Evolutionary conservation across 2,329 filamentous ascomycete species (phyloP).

Genomic region (Zymoseptoria passerinii): DNA sequence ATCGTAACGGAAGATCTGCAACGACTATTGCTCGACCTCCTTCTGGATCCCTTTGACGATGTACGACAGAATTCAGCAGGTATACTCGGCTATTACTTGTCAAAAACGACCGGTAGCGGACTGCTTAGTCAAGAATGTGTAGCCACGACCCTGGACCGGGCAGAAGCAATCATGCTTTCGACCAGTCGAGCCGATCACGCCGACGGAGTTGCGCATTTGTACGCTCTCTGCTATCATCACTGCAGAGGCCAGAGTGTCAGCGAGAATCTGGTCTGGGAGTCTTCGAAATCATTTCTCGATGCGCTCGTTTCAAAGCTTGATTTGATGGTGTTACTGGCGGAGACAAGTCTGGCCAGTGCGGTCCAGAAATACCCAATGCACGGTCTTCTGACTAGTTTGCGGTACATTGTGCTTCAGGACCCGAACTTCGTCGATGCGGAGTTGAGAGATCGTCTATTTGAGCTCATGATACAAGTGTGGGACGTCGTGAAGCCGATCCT

Average conservation of each 20-base stretch:
- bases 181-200: slow-evolving; percentile 87
- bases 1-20: slow-evolving; percentile 41
- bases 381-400: slow-evolving; percentile 28
- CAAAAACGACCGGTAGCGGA: not conserved
- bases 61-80: slow-evolving; percentile 54
- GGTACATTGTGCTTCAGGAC: slow-evolving; percentile 28
- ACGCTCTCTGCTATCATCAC: slow-evolving; percentile 54
- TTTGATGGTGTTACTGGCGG: slow-evolving; percentile 54
- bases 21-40: slow-evolving; percentile 63
- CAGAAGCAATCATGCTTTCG: slow-evolving; percentile 50
- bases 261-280: slow-evolving; percentile 14
- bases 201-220: slow-evolving; percentile 75
- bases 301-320: slow-evolving; percentile 55
- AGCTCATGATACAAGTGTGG: slow-evolving; percentile 66
- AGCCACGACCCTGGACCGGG: slow-evolving; percentile 17
- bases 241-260: not conserved
- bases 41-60: slow-evolving; percentile 89
- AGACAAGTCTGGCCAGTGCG: slow-evolving; percentile 56
- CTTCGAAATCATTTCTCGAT: slow-evolving; percentile 45
- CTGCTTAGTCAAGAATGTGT: not conserved
- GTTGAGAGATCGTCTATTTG: slow-evolving; percentile 7
- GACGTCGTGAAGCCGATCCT: slow-evolving; percentile 63
- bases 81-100: slow-evolving; percentile 31
- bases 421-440: not conserved
- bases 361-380: slow-evolving; percentile 41